Percentiles rank a stretch among this genome's conserved stretches.
Evolutionary conservation across 495 filamentous ascomycete genomes (phyloP).

Genomic region (Evernia prunastri): DNA sequence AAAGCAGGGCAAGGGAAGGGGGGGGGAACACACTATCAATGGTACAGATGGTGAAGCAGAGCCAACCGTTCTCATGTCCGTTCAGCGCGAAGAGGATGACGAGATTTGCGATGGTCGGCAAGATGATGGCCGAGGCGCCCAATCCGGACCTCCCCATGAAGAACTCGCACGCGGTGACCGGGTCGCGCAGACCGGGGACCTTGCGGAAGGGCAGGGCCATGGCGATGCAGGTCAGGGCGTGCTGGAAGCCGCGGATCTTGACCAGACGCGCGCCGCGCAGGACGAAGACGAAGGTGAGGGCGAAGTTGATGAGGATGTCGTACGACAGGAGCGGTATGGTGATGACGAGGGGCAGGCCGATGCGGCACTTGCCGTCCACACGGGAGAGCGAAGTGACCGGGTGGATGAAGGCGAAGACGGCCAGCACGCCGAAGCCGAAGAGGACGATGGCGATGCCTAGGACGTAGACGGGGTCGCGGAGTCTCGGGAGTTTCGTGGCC

Average conservation of each 20-base stretch:
- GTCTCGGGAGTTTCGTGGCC: slow-evolving; percentile 18
- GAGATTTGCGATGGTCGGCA: slow-evolving; percentile 34
- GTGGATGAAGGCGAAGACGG: slow-evolving; percentile 30
- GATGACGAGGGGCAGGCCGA: slow-evolving; percentile 33
- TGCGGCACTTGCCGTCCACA: slow-evolving; percentile 29
- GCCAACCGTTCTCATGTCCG: slow-evolving; percentile 33
- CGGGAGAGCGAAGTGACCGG: slow-evolving; percentile 27
- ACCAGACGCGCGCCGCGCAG: not conserved
- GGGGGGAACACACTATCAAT: slow-evolving; percentile 31
- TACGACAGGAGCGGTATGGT: slow-evolving; percentile 27
- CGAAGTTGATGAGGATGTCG: slow-evolving; percentile 6
- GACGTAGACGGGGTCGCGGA: slow-evolving; percentile 14
- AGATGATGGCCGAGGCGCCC: slow-evolving; percentile 28
- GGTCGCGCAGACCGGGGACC: not conserved
- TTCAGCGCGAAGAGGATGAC: slow-evolving; percentile 25
- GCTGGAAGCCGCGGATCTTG: not conserved
- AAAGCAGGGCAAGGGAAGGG: not conserved
- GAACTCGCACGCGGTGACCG: slow-evolving; percentile 18
- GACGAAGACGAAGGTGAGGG: slow-evolving; percentile 6
- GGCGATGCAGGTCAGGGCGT: not conserved
- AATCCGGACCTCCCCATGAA: slow-evolving; percentile 27
- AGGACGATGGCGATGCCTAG: slow-evolving; percentile 28
- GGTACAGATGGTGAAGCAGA: slow-evolving; percentile 35
- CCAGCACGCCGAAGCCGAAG: slow-evolving; percentile 32
- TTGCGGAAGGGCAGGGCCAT: not conserved